A percentile compares a stretch with the other conserved stretches of the same genome.
phyloP scores from a whole-genome alignment of 2,329 filamentous ascomycete genomes.

The Fusarium concolor region DNA sequence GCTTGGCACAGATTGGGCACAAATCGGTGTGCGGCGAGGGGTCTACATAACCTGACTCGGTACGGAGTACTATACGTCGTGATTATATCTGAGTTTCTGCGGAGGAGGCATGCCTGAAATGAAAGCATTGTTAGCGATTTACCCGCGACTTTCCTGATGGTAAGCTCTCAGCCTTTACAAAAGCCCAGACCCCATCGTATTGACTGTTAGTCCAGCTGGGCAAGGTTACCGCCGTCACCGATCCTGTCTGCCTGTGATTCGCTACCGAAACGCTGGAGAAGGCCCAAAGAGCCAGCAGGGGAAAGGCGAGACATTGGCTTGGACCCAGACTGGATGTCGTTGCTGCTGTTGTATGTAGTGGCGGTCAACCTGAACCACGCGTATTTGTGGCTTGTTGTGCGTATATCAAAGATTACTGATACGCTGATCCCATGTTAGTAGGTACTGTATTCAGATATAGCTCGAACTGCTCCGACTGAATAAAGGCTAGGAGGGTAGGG shows the following conservation, averaged over 20 bases:
- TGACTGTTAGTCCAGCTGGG: slow-evolving; percentile 42
- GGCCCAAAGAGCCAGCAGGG: slow-evolving; percentile 34
- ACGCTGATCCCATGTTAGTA: slow-evolving; percentile 8
- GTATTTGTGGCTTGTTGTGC: slow-evolving; percentile 18
- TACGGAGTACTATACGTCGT: background rate
- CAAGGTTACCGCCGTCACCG: slow-evolving; percentile 45
- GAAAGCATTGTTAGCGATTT: background rate
- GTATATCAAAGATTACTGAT: background rate
- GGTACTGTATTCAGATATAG: too few relatives aligned
- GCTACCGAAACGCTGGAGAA: slow-evolving; percentile 49
- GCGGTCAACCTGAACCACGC: slow-evolving; percentile 22
- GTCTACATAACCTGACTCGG: background rate
- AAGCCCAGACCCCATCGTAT: slow-evolving; percentile 22
- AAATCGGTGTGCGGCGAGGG: background rate
- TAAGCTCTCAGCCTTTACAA: background rate
- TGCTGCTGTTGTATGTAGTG: slow-evolving; percentile 5
- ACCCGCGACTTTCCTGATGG: background rate
- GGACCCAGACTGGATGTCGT: slow-evolving; percentile 21
- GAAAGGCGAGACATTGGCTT: slow-evolving; percentile 36
- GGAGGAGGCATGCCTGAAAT: background rate
- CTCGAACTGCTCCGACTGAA: background rate
- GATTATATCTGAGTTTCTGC: slow-evolving; percentile 1
- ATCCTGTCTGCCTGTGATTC: slow-evolving; percentile 46
- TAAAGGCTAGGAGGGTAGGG: background rate
- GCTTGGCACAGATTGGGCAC: background rate